Base-by-base conservation (phyloP, 2,329 filamentous ascomycete species). In the Colletotrichum shisoi region DNA sequence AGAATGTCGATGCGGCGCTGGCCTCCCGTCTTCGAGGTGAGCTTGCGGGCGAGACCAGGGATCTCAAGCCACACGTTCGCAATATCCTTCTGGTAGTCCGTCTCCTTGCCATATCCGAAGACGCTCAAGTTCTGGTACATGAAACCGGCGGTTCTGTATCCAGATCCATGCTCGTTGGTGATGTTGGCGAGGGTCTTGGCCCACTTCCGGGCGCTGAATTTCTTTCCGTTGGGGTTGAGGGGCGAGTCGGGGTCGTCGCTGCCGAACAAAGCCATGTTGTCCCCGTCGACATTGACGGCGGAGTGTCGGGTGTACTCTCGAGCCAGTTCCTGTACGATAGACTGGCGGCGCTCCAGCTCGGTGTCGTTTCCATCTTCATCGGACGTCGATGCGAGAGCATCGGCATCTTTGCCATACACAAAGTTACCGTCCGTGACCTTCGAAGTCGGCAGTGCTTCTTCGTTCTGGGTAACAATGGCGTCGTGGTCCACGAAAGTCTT, bases 141-240 rank as follows among this genome's bases (percentile, higher is more conserved):
- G 9, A 82, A 68, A 1, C 76, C 76, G 6, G 70, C 72, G 49
- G 71, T 71, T 7, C 76, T 70, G 31, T 71, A 76, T 0, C 74
- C 72, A 2, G 60, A 65, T 4, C 75, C 76, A 21, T 73, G 69
- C 8, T 74, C 70, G 2, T 69, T 68, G 53, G 71, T 72, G 1
- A 72, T 45, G 9, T 73, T 72, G 4, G 74, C 63, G 2, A 77
- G 49, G 1, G 73, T 67, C 54, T 72, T 75, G 1, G 76, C 76
- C 76, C 76, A 78, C 3, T 78, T 77, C 24, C 79, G 77, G n/a
- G 82, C 79, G 65, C 78, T 82, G 75, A 87, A 87, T n/a, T 82
- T 79, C 15, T 76, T 76, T 52, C 79, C 79, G 49, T 76, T 75
- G 5, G 84, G 84, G 70, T 86, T 83, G 13, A 86, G 76, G 0